A percentile compares a stretch with the other conserved stretches of the same genome.
These are phyloP conservation scores for Annulohypoxylon bovei DNA, from an alignment of 495 filamentous ascomycete genomes.

Conservation along the genomic window DNA sequence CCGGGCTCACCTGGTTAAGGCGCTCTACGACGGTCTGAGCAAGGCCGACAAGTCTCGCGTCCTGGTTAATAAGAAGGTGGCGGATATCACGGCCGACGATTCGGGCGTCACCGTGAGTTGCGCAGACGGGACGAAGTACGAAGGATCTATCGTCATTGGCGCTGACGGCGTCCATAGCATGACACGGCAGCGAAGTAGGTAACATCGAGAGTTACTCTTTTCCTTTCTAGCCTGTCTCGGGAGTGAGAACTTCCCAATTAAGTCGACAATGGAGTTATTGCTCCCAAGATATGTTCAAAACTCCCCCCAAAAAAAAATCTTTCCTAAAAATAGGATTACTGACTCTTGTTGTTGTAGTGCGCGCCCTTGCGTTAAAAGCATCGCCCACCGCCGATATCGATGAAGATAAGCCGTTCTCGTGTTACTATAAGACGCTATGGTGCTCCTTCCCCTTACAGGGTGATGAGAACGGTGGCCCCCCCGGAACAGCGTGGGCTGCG, in stretches of 20 bases:
- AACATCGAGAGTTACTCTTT: too few relatives aligned
- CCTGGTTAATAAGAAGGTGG: slow-evolving; percentile 45
- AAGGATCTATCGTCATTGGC: slow-evolving; percentile 59
- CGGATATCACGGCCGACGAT: slow-evolving; percentile 40
- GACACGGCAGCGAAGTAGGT: slow-evolving; percentile 49
- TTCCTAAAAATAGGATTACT: too few relatives aligned
- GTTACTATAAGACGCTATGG: slow-evolving; percentile 28
- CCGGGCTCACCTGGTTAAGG: slow-evolving; percentile 40
- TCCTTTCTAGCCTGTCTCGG: too few relatives aligned
- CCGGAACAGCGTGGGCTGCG: not conserved
- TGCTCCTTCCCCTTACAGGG: slow-evolving; percentile 20
- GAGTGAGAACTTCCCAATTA: too few relatives aligned
- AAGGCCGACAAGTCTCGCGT: slow-evolving; percentile 48
- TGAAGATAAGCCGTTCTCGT: slow-evolving; percentile 31
- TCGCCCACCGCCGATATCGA: slow-evolving; percentile 19
- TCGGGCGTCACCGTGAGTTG: slow-evolving; percentile 40
- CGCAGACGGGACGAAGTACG: slow-evolving; percentile 49
- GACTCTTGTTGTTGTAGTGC: too few relatives aligned
- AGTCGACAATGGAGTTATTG: too few relatives aligned
- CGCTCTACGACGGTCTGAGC: slow-evolving; percentile 47
- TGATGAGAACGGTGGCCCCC: not conserved
- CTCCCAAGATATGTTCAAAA: too few relatives aligned
- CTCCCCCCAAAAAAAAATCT: too few relatives aligned
- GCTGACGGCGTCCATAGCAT: slow-evolving; percentile 60
- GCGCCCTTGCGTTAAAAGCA: slow-evolving; percentile 38